Base-by-base conservation (phyloP, 352 stramenopile genomes). In the Globisporangium cederbergense region DNA sequence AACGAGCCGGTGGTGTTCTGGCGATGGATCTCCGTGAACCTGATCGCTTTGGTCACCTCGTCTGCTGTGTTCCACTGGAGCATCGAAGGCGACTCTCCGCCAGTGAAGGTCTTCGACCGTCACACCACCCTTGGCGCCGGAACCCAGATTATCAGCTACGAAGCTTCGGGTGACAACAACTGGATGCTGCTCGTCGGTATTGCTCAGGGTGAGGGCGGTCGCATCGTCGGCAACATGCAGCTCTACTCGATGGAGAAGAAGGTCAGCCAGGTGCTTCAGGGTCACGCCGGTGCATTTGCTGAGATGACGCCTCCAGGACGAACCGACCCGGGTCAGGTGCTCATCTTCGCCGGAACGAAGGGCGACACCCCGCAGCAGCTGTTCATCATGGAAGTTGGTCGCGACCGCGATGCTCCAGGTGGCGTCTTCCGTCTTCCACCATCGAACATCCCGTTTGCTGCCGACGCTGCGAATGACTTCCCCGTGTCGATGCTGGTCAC, bases 91-190 rank as follows among this genome's bases (percentile, higher is more conserved):
- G 86, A 94, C 67, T 86, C 82, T 18, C 67, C 94, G 38, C 97
- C 98, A 7, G 75, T 78, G 18, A 99, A 99, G 85, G 77, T 99
- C 20, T 99, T 99, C 77, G 97, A 99, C 77, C 95, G 98, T 58
- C 97, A 99, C 73, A 81, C 89, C 14, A 98, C 86, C 58, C 76
- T 99, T 16, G 86, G 87, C 38, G 71, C 90, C 1, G 97, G 96
- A 61, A 98, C 90, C 49, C 97, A 99, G 76, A 99, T 99, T 71
- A 99, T 99, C 82, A 99, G 98, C 76, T 99, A 99, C 83, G 88
- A 98, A 66, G 97, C 98, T 30, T 99, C 93, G 62, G 82, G 83
- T 4, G 97, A 99, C 79, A 89, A 88, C 58, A 98, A 99, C 76
- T 99, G 98, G 98, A 98, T 98, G 79, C 81, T 99, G 30, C 79